A percentile compares a stretch with the other conserved stretches of the same genome.
phyloP scores from a whole-genome alignment of 2,329 filamentous ascomycete genomes.

The Trichoderma simmonsii region DNA sequence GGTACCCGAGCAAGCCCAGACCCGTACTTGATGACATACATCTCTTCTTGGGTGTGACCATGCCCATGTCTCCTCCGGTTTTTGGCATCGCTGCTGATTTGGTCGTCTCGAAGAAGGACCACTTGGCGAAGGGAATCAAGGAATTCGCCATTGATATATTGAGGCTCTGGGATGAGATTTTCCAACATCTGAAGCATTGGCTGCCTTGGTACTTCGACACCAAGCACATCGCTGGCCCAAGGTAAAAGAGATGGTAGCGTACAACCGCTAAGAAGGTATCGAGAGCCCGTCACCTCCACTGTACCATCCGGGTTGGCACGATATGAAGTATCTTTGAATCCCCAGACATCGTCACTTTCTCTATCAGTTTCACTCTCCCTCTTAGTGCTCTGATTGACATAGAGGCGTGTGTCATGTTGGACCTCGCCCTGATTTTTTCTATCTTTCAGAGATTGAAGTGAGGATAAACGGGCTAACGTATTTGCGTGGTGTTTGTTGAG shows the following conservation, averaged over 20 bases:
- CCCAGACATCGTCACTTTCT: background rate
- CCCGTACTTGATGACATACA: background rate
- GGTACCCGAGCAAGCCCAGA: background rate
- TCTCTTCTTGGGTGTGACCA: slow-evolving; percentile 1
- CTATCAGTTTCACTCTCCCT: background rate
- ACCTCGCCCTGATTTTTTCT: background rate
- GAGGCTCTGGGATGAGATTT: background rate
- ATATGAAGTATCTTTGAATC: background rate
- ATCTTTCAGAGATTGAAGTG: background rate
- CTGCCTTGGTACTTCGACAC: background rate
- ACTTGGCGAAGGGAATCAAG: background rate
- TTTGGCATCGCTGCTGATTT: background rate
- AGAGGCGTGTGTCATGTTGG: background rate
- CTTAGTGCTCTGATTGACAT: background rate
- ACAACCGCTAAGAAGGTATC: background rate
- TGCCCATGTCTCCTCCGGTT: background rate
- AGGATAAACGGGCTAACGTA: background rate
- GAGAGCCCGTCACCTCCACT: background rate
- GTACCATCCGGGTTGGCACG: background rate
- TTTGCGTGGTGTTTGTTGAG: background rate
- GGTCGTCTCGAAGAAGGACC: background rate
- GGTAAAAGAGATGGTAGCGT: background rate
- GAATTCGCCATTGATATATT: background rate
- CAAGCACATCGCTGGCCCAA: background rate
- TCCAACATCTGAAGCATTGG: background rate